Conservation (phyloP, 2,329 filamentous ascomycete species). For the Cercospora sp. region DNA sequence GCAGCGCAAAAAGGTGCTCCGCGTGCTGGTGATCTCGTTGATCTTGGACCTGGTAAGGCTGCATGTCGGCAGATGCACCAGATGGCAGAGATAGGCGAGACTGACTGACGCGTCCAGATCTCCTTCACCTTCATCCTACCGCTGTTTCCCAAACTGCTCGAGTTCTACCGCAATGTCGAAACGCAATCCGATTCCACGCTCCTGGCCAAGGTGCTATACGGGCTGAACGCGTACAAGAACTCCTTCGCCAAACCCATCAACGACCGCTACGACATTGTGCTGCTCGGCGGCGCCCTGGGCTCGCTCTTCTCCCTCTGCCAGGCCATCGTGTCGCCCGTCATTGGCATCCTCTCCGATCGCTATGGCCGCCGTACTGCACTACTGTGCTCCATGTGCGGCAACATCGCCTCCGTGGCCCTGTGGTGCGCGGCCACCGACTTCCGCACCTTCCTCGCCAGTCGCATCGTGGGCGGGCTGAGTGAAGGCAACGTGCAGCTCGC, state of each 20-base stretch:
- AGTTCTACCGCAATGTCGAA: slow-evolving; percentile 92
- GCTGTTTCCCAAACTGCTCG: slow-evolving; percentile 89
- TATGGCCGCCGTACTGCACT: slow-evolving; percentile 86
- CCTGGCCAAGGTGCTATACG: slow-evolving; percentile 75
- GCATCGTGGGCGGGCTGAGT: slow-evolving; percentile 86
- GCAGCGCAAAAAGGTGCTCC: slow-evolving; percentile 29
- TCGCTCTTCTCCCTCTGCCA: slow-evolving; percentile 93
- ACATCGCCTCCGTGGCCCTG: slow-evolving; percentile 87
- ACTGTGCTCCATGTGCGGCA: slow-evolving; percentile 87
- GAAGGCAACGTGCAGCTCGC: slow-evolving; percentile 97
- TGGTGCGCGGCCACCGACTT: slow-evolving; percentile 96
- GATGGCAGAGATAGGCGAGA: not conserved
- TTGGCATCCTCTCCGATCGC: slow-evolving; percentile 82
- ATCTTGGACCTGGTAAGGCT: slow-evolving; percentile 31
- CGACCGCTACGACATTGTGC: slow-evolving; percentile 93
- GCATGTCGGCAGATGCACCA: not conserved
- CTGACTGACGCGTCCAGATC: slow-evolving; percentile 59
- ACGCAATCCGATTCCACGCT: slow-evolving; percentile 60
- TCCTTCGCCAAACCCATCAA: slow-evolving; percentile 90
- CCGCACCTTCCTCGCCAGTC: slow-evolving; percentile 90
- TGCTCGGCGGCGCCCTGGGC: slow-evolving; percentile 88
- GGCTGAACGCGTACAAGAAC: slow-evolving; percentile 92
- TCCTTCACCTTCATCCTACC: slow-evolving; percentile 98
- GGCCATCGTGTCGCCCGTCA: slow-evolving; percentile 86
- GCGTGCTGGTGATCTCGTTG: slow-evolving; percentile 29